Conservation (phyloP, 805 yeast genomes). For the Myxozyma vanderwaltii region DNA sequence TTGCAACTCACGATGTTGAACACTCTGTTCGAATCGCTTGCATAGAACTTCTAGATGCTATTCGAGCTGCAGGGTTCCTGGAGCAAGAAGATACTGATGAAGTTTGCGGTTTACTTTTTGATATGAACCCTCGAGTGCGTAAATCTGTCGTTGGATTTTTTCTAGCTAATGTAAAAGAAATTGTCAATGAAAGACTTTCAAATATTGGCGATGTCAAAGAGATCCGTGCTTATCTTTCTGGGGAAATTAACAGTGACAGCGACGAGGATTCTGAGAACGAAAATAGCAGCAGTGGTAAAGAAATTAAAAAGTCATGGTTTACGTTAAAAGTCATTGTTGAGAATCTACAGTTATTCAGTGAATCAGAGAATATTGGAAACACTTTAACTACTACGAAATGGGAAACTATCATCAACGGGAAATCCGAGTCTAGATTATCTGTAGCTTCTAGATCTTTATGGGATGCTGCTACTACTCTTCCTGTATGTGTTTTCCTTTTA, state of each 20-base stretch:
- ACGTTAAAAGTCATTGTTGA: conserved; percentile 23
- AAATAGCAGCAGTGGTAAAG: background rate
- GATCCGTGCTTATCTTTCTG: conserved; percentile 8
- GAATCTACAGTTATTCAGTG: conserved; percentile 17
- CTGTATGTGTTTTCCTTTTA: conserved; percentile 6
- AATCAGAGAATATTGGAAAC: conserved; percentile 14
- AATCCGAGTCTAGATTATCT: conserved; percentile 25
- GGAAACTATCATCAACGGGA: conserved; percentile 11
- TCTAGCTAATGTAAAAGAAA: conserved; percentile 42
- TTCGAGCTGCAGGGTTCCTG: conserved; percentile 62
- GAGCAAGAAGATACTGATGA: conserved; percentile 58
- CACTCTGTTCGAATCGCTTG: conserved; percentile 55
- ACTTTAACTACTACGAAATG: conserved; percentile 7
- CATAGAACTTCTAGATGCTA: conserved; percentile 55
- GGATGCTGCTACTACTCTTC: conserved; percentile 11
- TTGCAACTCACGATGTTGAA: conserved; percentile 60
- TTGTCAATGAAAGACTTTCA: conserved; percentile 34
- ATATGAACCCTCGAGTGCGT: conserved; percentile 42
- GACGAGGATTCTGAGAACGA: conserved; percentile 20
- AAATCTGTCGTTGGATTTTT: conserved; percentile 59
- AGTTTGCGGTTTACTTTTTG: conserved; percentile 48
- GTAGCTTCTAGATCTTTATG: conserved; percentile 28
- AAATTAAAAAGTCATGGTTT: conserved; percentile 15
- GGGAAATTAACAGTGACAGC: conserved; percentile 7
- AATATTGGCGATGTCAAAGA: conserved; percentile 19